A percentile compares a stretch with the other conserved stretches of the same genome.
Conservation (phyloP, 2,329 filamentous ascomycete genomes). For the Aspergillus sp. region DNA sequence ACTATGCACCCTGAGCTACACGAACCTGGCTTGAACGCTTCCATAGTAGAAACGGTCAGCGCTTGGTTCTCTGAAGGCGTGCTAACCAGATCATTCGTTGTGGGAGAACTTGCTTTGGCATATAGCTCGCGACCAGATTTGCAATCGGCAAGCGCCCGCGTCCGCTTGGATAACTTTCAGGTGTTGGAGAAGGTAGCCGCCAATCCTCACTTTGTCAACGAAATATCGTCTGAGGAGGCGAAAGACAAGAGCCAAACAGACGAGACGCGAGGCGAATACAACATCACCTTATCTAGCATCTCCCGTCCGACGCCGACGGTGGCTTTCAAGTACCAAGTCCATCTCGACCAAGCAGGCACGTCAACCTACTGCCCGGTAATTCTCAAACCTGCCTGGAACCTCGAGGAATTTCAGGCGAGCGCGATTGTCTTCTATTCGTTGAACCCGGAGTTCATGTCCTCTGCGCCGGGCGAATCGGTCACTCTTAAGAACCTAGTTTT, state of each 20-base stretch:
- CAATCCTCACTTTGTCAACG: slow-evolving; percentile 81
- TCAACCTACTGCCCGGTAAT: slow-evolving; percentile 60
- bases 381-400: slow-evolving; percentile 70
- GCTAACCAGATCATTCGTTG: slow-evolving; percentile 62
- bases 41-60: slow-evolving; percentile 84
- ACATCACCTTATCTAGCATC: slow-evolving; percentile 62
- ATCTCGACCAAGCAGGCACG: slow-evolving; percentile 52
- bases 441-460: slow-evolving; percentile 57
- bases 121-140: slow-evolving; percentile 49
- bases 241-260: slow-evolving; percentile 34
- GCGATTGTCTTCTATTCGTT: slow-evolving; percentile 75
- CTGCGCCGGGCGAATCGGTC: slow-evolving; percentile 37
- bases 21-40: slow-evolving; percentile 71
- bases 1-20: slow-evolving; percentile 73
- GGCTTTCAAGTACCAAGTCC: slow-evolving; percentile 87
- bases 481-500: slow-evolving; percentile 70
- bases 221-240: slow-evolving; percentile 25
- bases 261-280: slow-evolving; percentile 66
- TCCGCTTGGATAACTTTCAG: slow-evolving; percentile 80
- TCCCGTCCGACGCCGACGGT: slow-evolving; percentile 55
- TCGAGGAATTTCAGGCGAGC: slow-evolving; percentile 75
- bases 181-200: slow-evolving; percentile 86
- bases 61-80: slow-evolving; percentile 68
- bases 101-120: slow-evolving; percentile 80
- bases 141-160: slow-evolving; percentile 46